Evolutionary conservation across 768 basidiomycete species (phyloP), one percentile per base, ranked within the genome.

Genomic region (Rickenella mellea): DNA sequence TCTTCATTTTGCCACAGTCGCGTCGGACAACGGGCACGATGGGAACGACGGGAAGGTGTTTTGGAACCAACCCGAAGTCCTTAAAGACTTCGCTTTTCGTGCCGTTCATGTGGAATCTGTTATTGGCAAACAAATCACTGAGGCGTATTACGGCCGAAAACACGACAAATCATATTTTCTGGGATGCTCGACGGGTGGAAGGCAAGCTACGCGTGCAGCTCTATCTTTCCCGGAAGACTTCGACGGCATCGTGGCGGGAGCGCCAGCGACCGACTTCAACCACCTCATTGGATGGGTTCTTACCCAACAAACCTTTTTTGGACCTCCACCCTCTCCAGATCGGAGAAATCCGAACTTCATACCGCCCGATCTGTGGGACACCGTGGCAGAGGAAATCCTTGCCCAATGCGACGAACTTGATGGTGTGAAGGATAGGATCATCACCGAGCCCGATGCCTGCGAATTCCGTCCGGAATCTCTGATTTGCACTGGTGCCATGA

Each of bases 401-500:
- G 46, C 49, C 22, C 61, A 62, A 42, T 62, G 61, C 39, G 61
- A 62, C 38, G 48, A 26, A 3, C 32, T 59, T 17, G 61, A 62
- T 42, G 61, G 61, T 11, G 53, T 59, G 27, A 19, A 38, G 11
- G 51, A 52, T 42, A 42, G 46, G 14, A 40, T 52, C 15, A 48
- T 52, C 20, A 45, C 42, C 11, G 49, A 54, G 25, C 52, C 51
- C 11, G 43, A 48, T 29, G 43, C 36, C 19, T 52, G 51, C 42
- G 42, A 42, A 29, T 60, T 62, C 47, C 54, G 56, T 4, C 57
- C 59, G 6, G 56, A 57, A 25, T 51, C 55, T 1, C 38, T 62
- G 22, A 45, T 52, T 2, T 62, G 60, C 39, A 41, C 51, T n/a
- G 48, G 50, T 3, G 49, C 47, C 5, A 53, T 53, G 28, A 48